phyloP scores from a whole-genome alignment of 441 rosid genomes.

The Bocquillonia castaneifolia region DNA sequence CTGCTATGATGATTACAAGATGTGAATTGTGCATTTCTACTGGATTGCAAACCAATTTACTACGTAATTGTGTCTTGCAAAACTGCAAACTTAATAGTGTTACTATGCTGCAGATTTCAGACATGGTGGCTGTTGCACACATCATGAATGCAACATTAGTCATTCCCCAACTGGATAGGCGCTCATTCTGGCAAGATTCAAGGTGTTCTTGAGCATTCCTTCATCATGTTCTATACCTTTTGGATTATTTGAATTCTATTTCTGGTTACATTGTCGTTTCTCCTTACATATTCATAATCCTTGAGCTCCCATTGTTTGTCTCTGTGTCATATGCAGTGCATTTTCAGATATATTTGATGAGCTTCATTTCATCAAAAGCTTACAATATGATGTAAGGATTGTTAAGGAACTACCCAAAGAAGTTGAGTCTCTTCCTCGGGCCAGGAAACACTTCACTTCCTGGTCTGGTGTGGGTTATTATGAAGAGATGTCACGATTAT shows the following conservation, averaged over 20 bases:
- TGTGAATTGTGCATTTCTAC: conserved; percentile 1
- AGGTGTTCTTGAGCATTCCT: conserved; percentile 43
- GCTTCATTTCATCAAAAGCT: conserved; percentile 54
- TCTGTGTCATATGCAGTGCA: conserved; percentile 39
- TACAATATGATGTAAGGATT: conserved; percentile 67
- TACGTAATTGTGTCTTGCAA: not conserved
- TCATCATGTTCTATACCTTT: not conserved
- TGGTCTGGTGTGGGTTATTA: conserved; percentile 82
- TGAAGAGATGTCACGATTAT: conserved; percentile 66
- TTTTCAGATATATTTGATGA: conserved; percentile 88
- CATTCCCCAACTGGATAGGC: conserved; percentile 80
- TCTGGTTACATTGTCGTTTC: not conserved
- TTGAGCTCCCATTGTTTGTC: conserved; percentile 5
- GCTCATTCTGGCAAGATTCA: conserved; percentile 93
- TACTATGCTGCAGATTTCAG: conserved; percentile 55
- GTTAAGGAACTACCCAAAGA: conserved; percentile 70
- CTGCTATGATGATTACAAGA: not conserved
- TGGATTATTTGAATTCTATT: conserved; percentile 1
- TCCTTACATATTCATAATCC: not conserved
- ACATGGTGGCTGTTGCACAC: conserved; percentile 93
- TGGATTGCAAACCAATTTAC: conserved; percentile 4
- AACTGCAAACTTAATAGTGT: conserved; percentile 16
- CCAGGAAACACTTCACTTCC: conserved; percentile 83
- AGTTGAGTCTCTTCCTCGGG: conserved; percentile 65
- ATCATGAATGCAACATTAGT: conserved; percentile 93